Evolutionary conservation across 139 green algal species (phyloP).

Genomic region (Chlorella sp.): DNA sequence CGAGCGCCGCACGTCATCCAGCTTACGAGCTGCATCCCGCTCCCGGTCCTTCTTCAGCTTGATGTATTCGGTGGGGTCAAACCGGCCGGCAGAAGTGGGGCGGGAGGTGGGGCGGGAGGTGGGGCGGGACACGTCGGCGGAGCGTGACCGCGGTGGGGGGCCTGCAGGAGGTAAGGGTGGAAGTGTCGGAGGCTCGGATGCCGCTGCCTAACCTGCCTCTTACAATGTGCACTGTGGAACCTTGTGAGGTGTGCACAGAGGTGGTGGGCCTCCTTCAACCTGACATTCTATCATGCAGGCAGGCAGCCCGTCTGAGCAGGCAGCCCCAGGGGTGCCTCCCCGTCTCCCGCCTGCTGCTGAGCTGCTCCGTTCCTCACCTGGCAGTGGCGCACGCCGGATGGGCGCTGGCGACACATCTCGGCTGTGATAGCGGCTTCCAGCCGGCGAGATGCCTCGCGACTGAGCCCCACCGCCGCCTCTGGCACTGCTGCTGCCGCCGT

Average conservation of each 20-base stretch:
- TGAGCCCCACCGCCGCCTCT: not conserved
- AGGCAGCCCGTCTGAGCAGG: too few species aligned
- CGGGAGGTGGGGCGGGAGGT: not conserved
- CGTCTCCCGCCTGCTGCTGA: not conserved
- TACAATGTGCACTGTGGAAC: too few species aligned
- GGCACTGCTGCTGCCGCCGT: not conserved
- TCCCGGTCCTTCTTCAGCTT: conserved; percentile 46
- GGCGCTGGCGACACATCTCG: conserved; percentile 23
- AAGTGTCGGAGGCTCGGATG: not conserved
- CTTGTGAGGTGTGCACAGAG: not conserved
- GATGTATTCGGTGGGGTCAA: conserved; percentile 85
- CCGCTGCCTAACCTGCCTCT: too few species aligned
- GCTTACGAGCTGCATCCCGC: conserved; percentile 5
- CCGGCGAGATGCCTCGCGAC: conserved; percentile 7
- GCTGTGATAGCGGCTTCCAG: conserved; percentile 20
- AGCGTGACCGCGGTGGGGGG: conserved; percentile 9
- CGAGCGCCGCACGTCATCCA: conserved; percentile 31
- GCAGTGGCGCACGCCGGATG: conserved; percentile 10
- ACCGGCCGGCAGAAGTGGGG: conserved; percentile 55
- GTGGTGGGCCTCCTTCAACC: not conserved
- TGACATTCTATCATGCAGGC: too few species aligned
- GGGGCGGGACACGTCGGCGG: not conserved
- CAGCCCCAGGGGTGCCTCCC: not conserved
- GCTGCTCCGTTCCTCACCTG: conserved; percentile 12
- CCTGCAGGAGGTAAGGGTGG: not conserved